Evolutionary conservation across 352 stramenopile genomes (phyloP).

Genomic region (Phytophthora citricola): DNA sequence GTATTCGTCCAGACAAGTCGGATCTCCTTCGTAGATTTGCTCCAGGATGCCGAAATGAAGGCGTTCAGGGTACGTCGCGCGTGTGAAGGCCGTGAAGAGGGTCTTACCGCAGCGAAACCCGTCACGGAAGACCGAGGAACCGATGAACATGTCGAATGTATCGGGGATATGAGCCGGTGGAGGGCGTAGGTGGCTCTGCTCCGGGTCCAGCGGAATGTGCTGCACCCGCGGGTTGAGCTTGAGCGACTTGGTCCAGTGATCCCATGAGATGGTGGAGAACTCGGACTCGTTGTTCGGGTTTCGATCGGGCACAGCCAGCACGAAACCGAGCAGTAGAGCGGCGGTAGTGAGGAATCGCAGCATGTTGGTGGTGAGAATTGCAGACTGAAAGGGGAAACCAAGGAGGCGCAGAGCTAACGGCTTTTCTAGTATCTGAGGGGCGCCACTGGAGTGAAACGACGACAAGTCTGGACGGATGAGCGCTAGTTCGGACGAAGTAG

Average conservation of each 20-base stretch:
- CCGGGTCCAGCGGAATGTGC: conserved; percentile 58
- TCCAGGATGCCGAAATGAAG: conserved; percentile 84
- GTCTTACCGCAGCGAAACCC: conserved; percentile 81
- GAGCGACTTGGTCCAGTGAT: conserved; percentile 29
- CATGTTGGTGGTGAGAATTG: conserved; percentile 3
- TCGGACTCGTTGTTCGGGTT: conserved; percentile 8
- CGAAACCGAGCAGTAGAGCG: conserved; percentile 1
- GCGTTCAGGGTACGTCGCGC: conserved; percentile 63
- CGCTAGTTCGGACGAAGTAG: too few species aligned
- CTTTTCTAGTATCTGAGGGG: conserved; percentile 1
- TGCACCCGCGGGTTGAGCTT: conserved; percentile 70
- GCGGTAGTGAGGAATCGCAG: conserved; percentile 10
- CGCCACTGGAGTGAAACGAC: not conserved
- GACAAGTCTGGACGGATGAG: not conserved
- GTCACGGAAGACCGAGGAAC: conserved; percentile 81
- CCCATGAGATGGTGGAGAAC: conserved; percentile 26
- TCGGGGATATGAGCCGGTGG: conserved; percentile 57
- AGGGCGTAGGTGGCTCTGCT: conserved; percentile 50
- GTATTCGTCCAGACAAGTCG: conserved; percentile 74
- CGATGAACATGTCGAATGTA: conserved; percentile 66
- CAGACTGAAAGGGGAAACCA: conserved; percentile 11
- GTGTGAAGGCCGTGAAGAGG: conserved; percentile 73
- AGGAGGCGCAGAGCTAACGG: conserved; percentile 4
- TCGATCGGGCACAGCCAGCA: conserved; percentile 1
- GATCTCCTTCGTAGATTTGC: conserved; percentile 75